Base-by-base conservation (phyloP, 306 rosid genomes). In the Cucumis cinereus region DNA sequence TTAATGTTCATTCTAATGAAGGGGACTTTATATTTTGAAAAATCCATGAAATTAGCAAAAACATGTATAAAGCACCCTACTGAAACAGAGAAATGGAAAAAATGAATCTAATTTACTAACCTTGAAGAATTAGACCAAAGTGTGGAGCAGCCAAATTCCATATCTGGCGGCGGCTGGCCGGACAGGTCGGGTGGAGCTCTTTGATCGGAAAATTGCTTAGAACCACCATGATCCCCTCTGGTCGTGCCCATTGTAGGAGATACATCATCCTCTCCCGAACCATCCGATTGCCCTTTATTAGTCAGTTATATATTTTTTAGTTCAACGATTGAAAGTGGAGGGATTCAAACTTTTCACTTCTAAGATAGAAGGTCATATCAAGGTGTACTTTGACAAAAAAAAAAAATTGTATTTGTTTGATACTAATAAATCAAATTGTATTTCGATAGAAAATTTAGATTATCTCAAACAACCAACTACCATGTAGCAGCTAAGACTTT, bases 51-150 rank as follows among this genome's bases (percentile, higher is more conserved):
- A 30, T 30, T 30, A 47, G 23, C 40, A 26, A 15, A 47, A 45
- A 14, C 55, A 66, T 16, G 0, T 47, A 47, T 45, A 50, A 57
- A 58, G 26, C 19, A 74, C 6, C 20, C 28, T 15, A 11, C 38
- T 57, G 69, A 75, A 55, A 74, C 19, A 47, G 24, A 53, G 20
- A 60, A 15, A 55, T 49, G 30, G 49, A 30, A 30, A 47, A 41
- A 66, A 17, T 11, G 64, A 50, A 49, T 53, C 8, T 16, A 59
- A 30, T 3, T 30, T 3, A 56, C 8, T 14, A 84, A 90, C 98
- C 98, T 93, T 74, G 98, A 91, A 62, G 93, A 93, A 80, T 93
- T 93, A 76, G 90, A 91, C 98, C 98, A 91, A 8, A 87, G 85
- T 41, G 90, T 88, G 49, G 79, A 54, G 63, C 85, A 83, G 73